Evolutionary conservation across 2,329 filamentous ascomycete species (phyloP).

Genomic region (Capronia epimyces): DNA sequence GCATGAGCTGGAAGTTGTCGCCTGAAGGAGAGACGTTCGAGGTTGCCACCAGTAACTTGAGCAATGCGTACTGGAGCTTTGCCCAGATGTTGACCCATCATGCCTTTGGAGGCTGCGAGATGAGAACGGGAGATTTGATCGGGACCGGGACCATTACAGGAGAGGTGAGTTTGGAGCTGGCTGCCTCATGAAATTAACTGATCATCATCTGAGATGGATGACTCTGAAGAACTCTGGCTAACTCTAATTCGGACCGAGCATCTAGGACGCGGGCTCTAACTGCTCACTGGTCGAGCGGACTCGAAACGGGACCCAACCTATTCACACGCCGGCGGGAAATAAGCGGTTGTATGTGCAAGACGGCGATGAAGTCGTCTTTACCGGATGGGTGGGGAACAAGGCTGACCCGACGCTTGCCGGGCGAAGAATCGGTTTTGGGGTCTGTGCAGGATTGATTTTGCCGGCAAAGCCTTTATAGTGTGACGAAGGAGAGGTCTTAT

Average conservation of each 20-base stretch:
- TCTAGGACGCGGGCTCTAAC: conserved; percentile 1
- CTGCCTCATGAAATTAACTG: not conserved
- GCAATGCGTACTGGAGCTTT: conserved; percentile 8
- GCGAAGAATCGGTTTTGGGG: not conserved
- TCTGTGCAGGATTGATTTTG: conserved; percentile 1
- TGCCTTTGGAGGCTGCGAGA: conserved; percentile 9
- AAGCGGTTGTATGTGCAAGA: conserved; percentile 7
- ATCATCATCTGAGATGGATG: no score
- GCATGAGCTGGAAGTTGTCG: conserved; percentile 7
- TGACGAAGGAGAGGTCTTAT: no score
- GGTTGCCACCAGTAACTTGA: conserved; percentile 4
- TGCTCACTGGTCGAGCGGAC: conserved; percentile 9
- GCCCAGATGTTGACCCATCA: conserved; percentile 10
- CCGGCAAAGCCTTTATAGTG: conserved; percentile 1
- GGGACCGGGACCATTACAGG: conserved; percentile 8
- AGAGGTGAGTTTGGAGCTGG: not conserved
- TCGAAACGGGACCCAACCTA: conserved; percentile 2
- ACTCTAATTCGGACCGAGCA: not conserved
- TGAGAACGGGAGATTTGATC: conserved; percentile 10
- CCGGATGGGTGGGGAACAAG: conserved; percentile 4
- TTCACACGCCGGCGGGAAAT: conserved; percentile 4
- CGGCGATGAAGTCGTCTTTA: conserved; percentile 6
- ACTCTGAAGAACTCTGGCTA: not conserved
- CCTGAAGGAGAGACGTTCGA: conserved; percentile 6
- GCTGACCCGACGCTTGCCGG: not conserved